Evolutionary conservation across 1,284 basidiomycete genomes (phyloP).

Genomic region (Gymnopus androsaceus): DNA sequence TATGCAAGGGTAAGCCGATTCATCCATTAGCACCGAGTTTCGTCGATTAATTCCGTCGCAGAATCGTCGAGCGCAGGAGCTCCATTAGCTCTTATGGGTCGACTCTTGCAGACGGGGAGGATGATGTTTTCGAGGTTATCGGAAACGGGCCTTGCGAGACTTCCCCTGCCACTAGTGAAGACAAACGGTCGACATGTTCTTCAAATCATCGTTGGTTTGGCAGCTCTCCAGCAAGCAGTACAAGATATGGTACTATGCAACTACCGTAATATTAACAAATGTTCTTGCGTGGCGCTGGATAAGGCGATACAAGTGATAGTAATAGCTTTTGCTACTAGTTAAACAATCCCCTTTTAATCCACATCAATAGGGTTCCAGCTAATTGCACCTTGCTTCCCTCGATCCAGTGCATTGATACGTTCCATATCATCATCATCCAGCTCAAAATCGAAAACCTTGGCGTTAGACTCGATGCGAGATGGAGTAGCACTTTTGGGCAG

Average conservation of each 20-base stretch:
- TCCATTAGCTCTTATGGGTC: background rate
- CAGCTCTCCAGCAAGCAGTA: background rate
- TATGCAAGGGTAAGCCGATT: constrained; percentile 70
- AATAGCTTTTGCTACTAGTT: too few relatives aligned
- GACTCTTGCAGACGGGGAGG: background rate
- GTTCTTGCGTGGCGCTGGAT: too few relatives aligned
- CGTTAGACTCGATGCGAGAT: constrained; percentile 68
- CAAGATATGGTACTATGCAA: background rate
- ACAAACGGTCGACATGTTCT: background rate
- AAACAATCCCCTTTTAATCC: constrained; percentile 16
- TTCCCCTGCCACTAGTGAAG: background rate
- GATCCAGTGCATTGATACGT: constrained; percentile 61
- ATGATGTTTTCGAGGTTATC: background rate
- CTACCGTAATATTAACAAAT: too few relatives aligned
- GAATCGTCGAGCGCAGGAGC: background rate
- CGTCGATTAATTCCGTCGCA: background rate
- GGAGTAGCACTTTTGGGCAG: constrained; percentile 78
- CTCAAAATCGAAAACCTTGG: constrained; percentile 71
- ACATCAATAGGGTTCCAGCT: constrained; percentile 75
- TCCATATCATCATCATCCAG: constrained; percentile 64
- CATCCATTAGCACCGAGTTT: background rate
- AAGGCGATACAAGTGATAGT: too few relatives aligned
- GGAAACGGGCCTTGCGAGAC: background rate
- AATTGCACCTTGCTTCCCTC: constrained; percentile 60
- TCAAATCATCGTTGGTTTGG: background rate